Conservation (phyloP, 345 rosid species). For the Gossypioides kirkii region DNA sequence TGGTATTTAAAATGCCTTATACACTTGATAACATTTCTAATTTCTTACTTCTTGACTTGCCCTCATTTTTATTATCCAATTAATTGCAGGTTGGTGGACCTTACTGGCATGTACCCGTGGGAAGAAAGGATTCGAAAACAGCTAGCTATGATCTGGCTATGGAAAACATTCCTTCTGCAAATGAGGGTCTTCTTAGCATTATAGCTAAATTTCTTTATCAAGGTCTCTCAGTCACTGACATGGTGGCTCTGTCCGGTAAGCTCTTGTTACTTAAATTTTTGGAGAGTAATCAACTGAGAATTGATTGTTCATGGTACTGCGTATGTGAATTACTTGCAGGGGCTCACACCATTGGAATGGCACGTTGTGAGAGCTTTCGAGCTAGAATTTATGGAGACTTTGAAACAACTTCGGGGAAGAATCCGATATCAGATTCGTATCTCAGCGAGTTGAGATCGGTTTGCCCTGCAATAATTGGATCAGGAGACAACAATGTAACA, state of each 20-base stretch:
- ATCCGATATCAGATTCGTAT: slow-evolving; percentile 31
- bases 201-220: slow-evolving; percentile 58
- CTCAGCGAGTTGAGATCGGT: slow-evolving; percentile 35
- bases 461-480: slow-evolving; percentile 51
- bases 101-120: slow-evolving; percentile 88
- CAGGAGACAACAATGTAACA: slow-evolving; percentile 52
- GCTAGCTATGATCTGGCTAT: slow-evolving; percentile 49
- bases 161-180: slow-evolving; percentile 54
- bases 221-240: slow-evolving; percentile 78
- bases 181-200: slow-evolving; percentile 53
- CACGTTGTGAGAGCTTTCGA: slow-evolving; percentile 3
- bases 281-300: too few relatives aligned
- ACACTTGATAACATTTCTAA: neutral
- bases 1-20: slow-evolving; percentile 34
- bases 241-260: slow-evolving; percentile 81
- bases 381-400: slow-evolving; percentile 35
- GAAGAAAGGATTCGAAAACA: slow-evolving; percentile 86
- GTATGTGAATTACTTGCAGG: neutral
- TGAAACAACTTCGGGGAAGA: slow-evolving; percentile 36
- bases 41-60: neutral
- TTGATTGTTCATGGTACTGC: neutral
- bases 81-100: slow-evolving; percentile 79
- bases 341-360: slow-evolving; percentile 13
- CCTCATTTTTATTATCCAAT: neutral
- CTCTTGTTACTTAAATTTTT: neutral